phyloP scores from a whole-genome alignment of 2,329 filamentous ascomycete genomes.

The Calonectria multiphialidica region DNA sequence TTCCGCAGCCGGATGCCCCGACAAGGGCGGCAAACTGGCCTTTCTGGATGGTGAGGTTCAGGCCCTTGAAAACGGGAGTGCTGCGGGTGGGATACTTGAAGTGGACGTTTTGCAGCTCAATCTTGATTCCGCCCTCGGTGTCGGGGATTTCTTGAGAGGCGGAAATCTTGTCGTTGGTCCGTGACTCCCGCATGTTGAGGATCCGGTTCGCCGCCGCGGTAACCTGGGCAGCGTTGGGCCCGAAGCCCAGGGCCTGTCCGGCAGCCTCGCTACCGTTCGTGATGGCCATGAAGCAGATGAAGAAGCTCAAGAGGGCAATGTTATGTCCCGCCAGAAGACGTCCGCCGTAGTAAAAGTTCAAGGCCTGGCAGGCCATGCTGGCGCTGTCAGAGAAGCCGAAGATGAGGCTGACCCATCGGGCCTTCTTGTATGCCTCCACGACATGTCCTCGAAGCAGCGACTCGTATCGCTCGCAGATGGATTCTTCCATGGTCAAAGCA shows the following conservation, averaged over 20 bases:
- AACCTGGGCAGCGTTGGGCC: constrained; percentile 72
- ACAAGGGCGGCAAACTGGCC: constrained; percentile 80
- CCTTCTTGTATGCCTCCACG: constrained; percentile 68
- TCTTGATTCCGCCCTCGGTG: constrained; percentile 62
- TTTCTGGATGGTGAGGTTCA: constrained; percentile 74
- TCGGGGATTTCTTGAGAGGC: constrained; percentile 55
- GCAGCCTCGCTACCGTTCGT: constrained; percentile 76
- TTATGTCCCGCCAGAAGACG: constrained; percentile 66
- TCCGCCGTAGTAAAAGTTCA: constrained; percentile 77
- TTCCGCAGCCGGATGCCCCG: constrained; percentile 77
- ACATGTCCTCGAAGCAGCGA: constrained; percentile 71
- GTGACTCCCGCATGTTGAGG: constrained; percentile 61
- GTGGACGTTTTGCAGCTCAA: constrained; percentile 68
- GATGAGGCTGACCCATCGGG: constrained; percentile 71
- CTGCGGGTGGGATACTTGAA: constrained; percentile 73
- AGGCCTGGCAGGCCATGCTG: constrained; percentile 71
- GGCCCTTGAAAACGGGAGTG: constrained; percentile 67
- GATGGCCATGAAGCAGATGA: constrained; percentile 73
- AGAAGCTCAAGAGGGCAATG: constrained; percentile 60
- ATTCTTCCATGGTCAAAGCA: constrained; percentile 76
- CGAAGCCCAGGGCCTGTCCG: constrained; percentile 76
- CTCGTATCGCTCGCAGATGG: constrained; percentile 73
- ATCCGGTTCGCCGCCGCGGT: constrained; percentile 71
- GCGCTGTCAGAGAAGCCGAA: constrained; percentile 79
- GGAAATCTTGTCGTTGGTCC: constrained; percentile 49